phyloP scores from a whole-genome alignment of 2,329 filamentous ascomycete genomes.

The Penicillium carneum region DNA sequence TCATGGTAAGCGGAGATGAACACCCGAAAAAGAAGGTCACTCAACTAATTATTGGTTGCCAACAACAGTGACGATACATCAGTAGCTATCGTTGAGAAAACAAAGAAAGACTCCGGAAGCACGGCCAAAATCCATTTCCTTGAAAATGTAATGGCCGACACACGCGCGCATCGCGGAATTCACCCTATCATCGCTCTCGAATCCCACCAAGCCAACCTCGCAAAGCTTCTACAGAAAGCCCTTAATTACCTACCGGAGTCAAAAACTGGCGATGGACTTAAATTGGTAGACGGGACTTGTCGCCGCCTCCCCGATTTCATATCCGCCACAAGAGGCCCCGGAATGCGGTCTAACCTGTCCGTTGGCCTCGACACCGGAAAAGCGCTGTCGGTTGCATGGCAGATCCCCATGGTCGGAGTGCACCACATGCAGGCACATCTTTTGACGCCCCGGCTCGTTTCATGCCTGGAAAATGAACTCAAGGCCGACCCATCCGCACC shows the following conservation, averaged over 20 bases:
- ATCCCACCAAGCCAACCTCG: constrained; percentile 76
- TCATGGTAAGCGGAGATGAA: constrained; percentile 48
- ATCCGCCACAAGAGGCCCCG: constrained; percentile 87
- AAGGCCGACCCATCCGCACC: constrained; percentile 18
- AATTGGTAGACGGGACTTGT: constrained; percentile 32
- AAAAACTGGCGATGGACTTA: constrained; percentile 26
- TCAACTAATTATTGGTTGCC: constrained; percentile 5
- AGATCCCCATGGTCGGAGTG: constrained; percentile 80
- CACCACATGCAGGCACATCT: constrained; percentile 99
- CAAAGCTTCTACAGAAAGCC: constrained; percentile 70
- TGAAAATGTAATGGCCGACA: constrained; percentile 81
- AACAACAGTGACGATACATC: constrained; percentile 80
- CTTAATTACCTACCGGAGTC: constrained; percentile 62
- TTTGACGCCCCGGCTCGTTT: constrained; percentile 79
- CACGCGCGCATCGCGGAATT: constrained; percentile 76
- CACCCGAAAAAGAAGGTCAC: not conserved
- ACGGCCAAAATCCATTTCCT: constrained; percentile 75
- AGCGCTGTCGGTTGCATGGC: constrained; percentile 83
- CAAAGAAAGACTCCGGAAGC: constrained; percentile 24
- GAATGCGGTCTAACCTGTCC: constrained; percentile 80
- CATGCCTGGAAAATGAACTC: constrained; percentile 61
- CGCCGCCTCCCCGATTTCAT: constrained; percentile 76
- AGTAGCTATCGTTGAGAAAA: constrained; percentile 77
- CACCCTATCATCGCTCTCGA: constrained; percentile 77
- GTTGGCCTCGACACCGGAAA: constrained; percentile 85